These are phyloP conservation scores for Sequoia sempervirens DNA, from an alignment of 75 land plant species.

Conservation along the genomic window DNA sequence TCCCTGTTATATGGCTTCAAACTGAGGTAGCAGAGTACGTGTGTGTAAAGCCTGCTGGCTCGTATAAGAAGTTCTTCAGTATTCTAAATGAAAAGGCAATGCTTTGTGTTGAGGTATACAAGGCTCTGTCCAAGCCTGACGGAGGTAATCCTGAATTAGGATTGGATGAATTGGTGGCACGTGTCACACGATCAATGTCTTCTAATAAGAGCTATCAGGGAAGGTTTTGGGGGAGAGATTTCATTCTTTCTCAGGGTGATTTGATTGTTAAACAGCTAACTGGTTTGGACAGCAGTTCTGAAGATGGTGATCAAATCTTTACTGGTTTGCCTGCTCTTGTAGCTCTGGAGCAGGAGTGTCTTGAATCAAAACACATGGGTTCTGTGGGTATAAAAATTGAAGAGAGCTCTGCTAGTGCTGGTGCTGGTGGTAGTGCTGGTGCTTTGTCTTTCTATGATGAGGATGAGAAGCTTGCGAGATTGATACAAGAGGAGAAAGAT, in stretches of 20 bases:
- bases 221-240: slow-evolving; percentile 52
- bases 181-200: slow-evolving; percentile 59
- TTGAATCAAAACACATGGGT: slow-evolving; percentile 7
- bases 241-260: slow-evolving; percentile 54
- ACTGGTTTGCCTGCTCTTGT: slow-evolving; percentile 57
- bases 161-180: slow-evolving; percentile 75
- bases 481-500: slow-evolving; percentile 81
- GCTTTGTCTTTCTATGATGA: slow-evolving; percentile 34
- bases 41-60: slow-evolving; percentile 64
- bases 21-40: slow-evolving; percentile 77
- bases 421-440: not conserved
- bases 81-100: slow-evolving; percentile 62
- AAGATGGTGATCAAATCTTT: slow-evolving; percentile 47
- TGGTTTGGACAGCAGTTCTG: slow-evolving; percentile 62
- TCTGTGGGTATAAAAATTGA: slow-evolving; percentile 16
- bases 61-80: slow-evolving; percentile 64
- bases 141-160: slow-evolving; percentile 74
- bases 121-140: slow-evolving; percentile 51
- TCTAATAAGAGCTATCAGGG: slow-evolving; percentile 32
- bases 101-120: slow-evolving; percentile 72
- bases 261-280: slow-evolving; percentile 71
- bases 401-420: slow-evolving; percentile 4
- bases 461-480: slow-evolving; percentile 73
- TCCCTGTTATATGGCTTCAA: slow-evolving; percentile 56
- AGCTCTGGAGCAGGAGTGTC: slow-evolving; percentile 60